These are phyloP conservation scores for Fusarium sp. DNA, from an alignment of 2,329 filamentous ascomycete species.

Conservation along the genomic window DNA sequence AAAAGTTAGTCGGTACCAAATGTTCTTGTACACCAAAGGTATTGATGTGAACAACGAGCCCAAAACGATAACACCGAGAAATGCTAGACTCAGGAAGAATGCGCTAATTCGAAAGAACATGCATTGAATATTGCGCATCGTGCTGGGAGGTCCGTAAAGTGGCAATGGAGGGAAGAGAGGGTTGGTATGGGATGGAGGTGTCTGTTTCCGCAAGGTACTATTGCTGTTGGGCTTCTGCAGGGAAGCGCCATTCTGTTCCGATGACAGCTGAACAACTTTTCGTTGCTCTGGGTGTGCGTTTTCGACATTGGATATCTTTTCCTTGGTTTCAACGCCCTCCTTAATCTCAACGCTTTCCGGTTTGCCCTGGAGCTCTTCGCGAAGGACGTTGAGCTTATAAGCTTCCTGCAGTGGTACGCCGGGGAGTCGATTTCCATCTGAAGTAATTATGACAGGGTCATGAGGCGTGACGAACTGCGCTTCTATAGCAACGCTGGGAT, in stretches of 20 bases:
- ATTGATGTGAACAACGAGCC: slow-evolving; percentile 79
- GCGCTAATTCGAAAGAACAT: slow-evolving; percentile 74
- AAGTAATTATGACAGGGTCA: slow-evolving; percentile 78
- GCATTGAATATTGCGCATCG: slow-evolving; percentile 75
- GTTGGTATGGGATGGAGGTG: slow-evolving; percentile 78
- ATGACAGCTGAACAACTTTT: slow-evolving; percentile 47
- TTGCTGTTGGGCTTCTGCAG: slow-evolving; percentile 62
- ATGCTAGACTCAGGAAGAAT: slow-evolving; percentile 81
- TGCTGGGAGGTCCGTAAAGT: slow-evolving; percentile 80
- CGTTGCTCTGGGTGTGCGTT: slow-evolving; percentile 46
- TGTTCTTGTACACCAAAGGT: slow-evolving; percentile 62
- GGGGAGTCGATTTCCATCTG: slow-evolving; percentile 75
- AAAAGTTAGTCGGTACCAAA: slow-evolving; percentile 68
- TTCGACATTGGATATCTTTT: slow-evolving; percentile 50
- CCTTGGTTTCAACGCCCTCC: slow-evolving; percentile 44
- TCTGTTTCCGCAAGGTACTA: slow-evolving; percentile 60
- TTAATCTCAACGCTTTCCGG: slow-evolving; percentile 48
- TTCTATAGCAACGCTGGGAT: slow-evolving; percentile 66
- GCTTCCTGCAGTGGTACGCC: slow-evolving; percentile 78
- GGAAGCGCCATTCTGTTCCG: slow-evolving; percentile 51
- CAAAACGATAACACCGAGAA: slow-evolving; percentile 80
- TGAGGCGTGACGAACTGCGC: slow-evolving; percentile 76
- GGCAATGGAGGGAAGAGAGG: slow-evolving; percentile 88
- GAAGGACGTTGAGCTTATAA: slow-evolving; percentile 75
- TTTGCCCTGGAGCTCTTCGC: slow-evolving; percentile 60